Evolutionary conservation across 495 filamentous ascomycete species (phyloP).

Genomic region (Terfezia claveryi): DNA sequence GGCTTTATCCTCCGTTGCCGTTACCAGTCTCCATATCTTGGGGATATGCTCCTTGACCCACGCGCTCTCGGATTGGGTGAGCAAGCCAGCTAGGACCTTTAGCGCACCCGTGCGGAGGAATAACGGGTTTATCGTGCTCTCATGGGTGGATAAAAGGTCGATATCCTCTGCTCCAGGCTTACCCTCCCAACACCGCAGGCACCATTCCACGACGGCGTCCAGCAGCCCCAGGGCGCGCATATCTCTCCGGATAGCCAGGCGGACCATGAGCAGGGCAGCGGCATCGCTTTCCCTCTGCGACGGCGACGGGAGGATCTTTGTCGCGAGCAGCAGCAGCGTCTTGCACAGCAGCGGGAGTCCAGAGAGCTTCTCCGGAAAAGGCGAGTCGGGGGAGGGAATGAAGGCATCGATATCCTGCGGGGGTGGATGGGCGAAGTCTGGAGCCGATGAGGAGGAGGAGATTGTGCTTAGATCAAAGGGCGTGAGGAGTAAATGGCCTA

Average conservation of each 20-base stretch:
- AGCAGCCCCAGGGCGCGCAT: constrained; percentile 63
- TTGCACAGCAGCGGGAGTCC: constrained; percentile 45
- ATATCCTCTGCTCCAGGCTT: constrained; percentile 11
- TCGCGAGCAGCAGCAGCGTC: constrained; percentile 46
- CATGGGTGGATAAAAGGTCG: background rate
- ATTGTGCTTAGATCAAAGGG: constrained; percentile 80
- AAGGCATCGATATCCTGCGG: constrained; percentile 17
- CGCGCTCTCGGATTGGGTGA: constrained; percentile 32
- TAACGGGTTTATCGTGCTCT: constrained; percentile 22
- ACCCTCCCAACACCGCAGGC: constrained; percentile 29
- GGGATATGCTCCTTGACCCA: constrained; percentile 30
- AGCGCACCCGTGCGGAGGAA: constrained; percentile 53
- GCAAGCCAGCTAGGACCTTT: constrained; percentile 52
- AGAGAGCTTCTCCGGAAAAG: constrained; percentile 26
- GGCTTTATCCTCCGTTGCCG: constrained; percentile 3
- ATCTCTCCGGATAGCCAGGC: constrained; percentile 60
- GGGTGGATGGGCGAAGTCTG: background rate
- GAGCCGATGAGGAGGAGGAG: constrained; percentile 23
- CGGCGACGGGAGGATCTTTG: constrained; percentile 45
- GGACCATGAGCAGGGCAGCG: constrained; percentile 56
- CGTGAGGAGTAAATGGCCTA: constrained; percentile 76
- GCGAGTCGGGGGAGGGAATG: constrained; percentile 9
- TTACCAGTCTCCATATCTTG: constrained; percentile 25
- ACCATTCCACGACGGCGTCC: constrained; percentile 41
- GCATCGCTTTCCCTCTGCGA: constrained; percentile 68